Percentiles rank a stretch among this genome's conserved stretches.
Evolutionary conservation across 2,329 filamentous ascomycete genomes (phyloP).

Genomic region (Cladobotryum protrusum): DNA sequence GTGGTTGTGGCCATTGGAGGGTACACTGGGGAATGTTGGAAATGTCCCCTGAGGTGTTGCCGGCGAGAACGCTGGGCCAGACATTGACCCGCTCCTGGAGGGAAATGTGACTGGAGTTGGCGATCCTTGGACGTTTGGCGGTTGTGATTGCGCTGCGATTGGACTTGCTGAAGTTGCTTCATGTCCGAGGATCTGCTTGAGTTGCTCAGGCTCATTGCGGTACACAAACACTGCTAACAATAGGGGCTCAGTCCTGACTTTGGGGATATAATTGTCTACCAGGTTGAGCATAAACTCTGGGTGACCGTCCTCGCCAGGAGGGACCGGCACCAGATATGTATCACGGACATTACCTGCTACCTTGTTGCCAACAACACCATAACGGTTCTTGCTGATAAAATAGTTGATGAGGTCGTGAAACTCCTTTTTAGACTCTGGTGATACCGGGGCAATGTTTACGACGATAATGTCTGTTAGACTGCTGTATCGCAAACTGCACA

Average conservation of each 20-base stretch:
- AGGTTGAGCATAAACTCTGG: slow-evolving; percentile 86
- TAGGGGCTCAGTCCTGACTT: slow-evolving; percentile 65
- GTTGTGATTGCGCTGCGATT: slow-evolving; percentile 3
- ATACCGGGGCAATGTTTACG: slow-evolving; percentile 61
- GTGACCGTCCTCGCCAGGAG: slow-evolving; percentile 61
- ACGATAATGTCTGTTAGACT: slow-evolving; percentile 79
- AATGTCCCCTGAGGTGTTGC: slow-evolving; percentile 36
- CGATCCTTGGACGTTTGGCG: slow-evolving; percentile 20
- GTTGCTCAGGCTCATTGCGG: slow-evolving; percentile 48
- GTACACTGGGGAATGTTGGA: slow-evolving; percentile 26
- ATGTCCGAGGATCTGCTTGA: slow-evolving; percentile 20
- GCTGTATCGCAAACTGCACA: slow-evolving; percentile 80
- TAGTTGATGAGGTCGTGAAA: slow-evolving; percentile 82
- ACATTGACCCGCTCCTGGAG: slow-evolving; percentile 41
- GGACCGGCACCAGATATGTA: slow-evolving; percentile 83
- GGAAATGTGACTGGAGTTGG: slow-evolving; percentile 30
- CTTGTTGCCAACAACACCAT: slow-evolving; percentile 80
- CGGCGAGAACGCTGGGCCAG: slow-evolving; percentile 49
- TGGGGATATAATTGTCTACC: slow-evolving; percentile 74
- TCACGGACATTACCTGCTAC: slow-evolving; percentile 72
- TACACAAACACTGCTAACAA: slow-evolving; percentile 83
- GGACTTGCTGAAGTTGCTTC: slow-evolving; percentile 13
- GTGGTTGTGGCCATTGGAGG: slow-evolving; percentile 25
- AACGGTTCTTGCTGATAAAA: slow-evolving; percentile 74
- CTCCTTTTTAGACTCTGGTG: slow-evolving; percentile 51